phyloP scores from a whole-genome alignment of 805 yeast genomes.

The Scheffersomyces lignosus region DNA sequence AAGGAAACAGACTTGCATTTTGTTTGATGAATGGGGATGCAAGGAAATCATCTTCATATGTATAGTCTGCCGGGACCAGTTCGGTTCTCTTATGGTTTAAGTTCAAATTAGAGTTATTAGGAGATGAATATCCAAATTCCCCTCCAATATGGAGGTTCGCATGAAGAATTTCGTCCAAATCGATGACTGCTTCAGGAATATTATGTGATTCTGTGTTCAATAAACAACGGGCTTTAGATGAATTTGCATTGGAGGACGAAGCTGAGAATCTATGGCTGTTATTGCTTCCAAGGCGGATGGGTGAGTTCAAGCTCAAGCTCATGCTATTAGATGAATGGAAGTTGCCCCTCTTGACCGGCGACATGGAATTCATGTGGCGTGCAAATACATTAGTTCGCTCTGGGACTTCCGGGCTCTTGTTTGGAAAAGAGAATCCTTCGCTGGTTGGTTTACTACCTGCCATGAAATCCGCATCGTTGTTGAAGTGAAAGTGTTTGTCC shows the following conservation, averaged over 20 bases:
- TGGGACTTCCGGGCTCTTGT: slow-evolving; percentile 15
- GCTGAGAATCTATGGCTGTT: slow-evolving; percentile 22
- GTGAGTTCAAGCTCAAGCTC: slow-evolving; percentile 30
- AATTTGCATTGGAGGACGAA: slow-evolving; percentile 13
- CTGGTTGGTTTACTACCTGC: slow-evolving; percentile 14
- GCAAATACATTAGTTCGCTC: slow-evolving; percentile 3
- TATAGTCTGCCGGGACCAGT: slow-evolving; percentile 18
- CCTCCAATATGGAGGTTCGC: slow-evolving; percentile 30
- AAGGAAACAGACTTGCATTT: slow-evolving; percentile 13
- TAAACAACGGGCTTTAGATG: slow-evolving; percentile 25
- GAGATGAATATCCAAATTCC: slow-evolving; percentile 5
- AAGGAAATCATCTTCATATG: slow-evolving; percentile 26
- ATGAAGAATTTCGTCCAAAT: slow-evolving; percentile 38
- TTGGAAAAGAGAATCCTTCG: slow-evolving; percentile 32
- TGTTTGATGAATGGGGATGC: slow-evolving; percentile 32
- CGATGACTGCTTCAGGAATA: slow-evolving; percentile 41
- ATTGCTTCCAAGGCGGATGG: slow-evolving; percentile 32
- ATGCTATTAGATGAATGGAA: slow-evolving; percentile 12
- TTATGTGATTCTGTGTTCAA: slow-evolving; percentile 32
- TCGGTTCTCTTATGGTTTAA: slow-evolving; percentile 12
- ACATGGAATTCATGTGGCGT: slow-evolving; percentile 1
- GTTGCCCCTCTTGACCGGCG: slow-evolving; percentile 6
- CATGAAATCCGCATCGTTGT: slow-evolving; percentile 37
- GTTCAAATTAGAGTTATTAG: slow-evolving; percentile 1
- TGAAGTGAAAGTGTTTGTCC: slow-evolving; percentile 29